Evolutionary conservation across 225 moss, liverwort and hornwort species (phyloP), one percentile per base, ranked within the genome.

Genomic region (Anthoceros angustus): DNA sequence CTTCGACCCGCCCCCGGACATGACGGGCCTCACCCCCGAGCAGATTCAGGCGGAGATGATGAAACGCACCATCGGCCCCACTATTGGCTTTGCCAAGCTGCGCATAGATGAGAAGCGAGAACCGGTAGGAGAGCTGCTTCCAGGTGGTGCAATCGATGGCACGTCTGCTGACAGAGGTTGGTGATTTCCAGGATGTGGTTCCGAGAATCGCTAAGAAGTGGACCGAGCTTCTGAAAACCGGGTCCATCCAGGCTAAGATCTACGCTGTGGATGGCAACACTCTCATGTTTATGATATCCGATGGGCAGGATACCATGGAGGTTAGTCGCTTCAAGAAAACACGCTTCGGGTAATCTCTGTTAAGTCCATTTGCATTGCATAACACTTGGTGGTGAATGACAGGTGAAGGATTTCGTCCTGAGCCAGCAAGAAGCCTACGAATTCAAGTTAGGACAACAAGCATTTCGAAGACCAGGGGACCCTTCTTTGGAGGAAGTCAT

Each of bases 401-500:
- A 93, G 93, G 95, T 98, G 40, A 98, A 86, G 69, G 92, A 98
- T 64, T 98, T 98, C 46, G 85, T 92, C 48, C 81, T 98, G 61
- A 80, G 82, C 71, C 95, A 92, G 71, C 77, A 83, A 1, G 95
- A 98, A 65, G 88, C 95, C 3, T 98, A 98, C 49, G 95, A 98
- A 72, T 91, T 98, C 70, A 98, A 92, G 75, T 69, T 92, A 60
- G 95, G 95, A 8, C 80, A 87, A 21, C 66, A 78, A 38, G 82
- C 82, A 12, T 98, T 86, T 68, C 80, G 95, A 49, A 81, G 95
- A 66, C 89, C 89, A 38, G 95, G 95, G 60, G 95, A 98, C 70
- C 95, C 92, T 21, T 85, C 84, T 43, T 71, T 98, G 48, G 92
- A 92, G 41, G 86, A 78, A 9, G 86, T 98, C n/a, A 46, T 89